Percentiles rank a stretch among this genome's conserved stretches.
phyloP scores from a whole-genome alignment of 148 eudicot genomes.

The Oxyria digyna region DNA sequence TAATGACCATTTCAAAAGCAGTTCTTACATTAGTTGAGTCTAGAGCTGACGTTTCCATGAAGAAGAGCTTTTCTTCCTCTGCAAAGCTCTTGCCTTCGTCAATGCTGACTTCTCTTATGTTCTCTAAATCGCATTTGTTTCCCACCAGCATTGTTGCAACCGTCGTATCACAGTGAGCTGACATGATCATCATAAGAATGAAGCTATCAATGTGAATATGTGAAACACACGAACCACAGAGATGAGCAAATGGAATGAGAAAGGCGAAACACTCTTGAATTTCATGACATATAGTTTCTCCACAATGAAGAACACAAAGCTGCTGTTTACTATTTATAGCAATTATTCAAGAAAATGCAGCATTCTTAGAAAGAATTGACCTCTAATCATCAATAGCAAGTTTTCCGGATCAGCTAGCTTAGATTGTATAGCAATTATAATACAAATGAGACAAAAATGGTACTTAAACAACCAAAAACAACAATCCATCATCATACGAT shows the following conservation, averaged over 20 bases:
- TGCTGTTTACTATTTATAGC: neutral
- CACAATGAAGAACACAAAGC: neutral
- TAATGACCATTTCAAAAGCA: conserved; percentile 72
- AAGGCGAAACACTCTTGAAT: neutral
- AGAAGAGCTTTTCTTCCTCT: conserved; percentile 61
- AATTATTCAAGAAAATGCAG: neutral
- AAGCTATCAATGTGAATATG: neutral
- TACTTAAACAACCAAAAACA: neutral
- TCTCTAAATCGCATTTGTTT: conserved; percentile 63
- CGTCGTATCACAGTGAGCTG: conserved; percentile 76
- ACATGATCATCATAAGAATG: conserved; percentile 2
- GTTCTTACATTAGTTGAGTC: conserved; percentile 57
- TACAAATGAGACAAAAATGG: neutral
- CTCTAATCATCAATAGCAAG: neutral
- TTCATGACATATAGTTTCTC: neutral
- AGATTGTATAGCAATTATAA: neutral
- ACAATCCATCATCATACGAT: neutral
- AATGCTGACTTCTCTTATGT: conserved; percentile 45
- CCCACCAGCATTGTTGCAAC: conserved; percentile 71
- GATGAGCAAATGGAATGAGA: neutral
- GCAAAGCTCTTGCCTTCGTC: conserved; percentile 64
- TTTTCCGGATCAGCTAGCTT: neutral
- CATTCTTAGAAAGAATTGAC: neutral
- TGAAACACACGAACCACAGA: neutral
- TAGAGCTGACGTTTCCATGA: conserved; percentile 81